Base-by-base conservation (phyloP, 768 basidiomycete species). In the Kwoniella botswanensis region DNA sequence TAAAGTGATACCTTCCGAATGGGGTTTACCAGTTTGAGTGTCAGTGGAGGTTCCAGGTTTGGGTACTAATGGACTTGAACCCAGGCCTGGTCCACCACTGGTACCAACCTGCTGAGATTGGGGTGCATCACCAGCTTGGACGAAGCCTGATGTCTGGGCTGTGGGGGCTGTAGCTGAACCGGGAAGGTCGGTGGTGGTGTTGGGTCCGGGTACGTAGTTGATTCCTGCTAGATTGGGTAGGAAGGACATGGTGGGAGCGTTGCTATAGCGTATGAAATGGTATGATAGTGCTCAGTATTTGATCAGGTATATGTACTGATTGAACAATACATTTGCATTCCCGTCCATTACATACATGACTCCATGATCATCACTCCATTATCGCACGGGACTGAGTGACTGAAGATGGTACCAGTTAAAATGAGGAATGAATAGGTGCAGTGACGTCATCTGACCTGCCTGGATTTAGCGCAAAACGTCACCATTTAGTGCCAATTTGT, bases 21-120 rank as follows among this genome's bases (percentile, higher is more conserved):
- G 75, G 11, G 73, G 77, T 61, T 71, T 70, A n/a, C 79, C 79
- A 17, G 79, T 80, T 9, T 60, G 65, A 4, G 79, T 72, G 53
- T 80, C 68, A 52, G 78, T 75, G 22, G 65, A 63, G 0, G 76
- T 71, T 3, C 79, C 79, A 1, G 79, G 76, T 60, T 62, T 71
- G 21, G 79, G 79, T 15, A 79, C 79, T 52, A 76, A 73, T 15
- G 78, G 74, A 3, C 35, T 35, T 35, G 35, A 35, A 35, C 35
- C 35, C 35, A 35, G 35, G 7, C 35, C 35, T 35, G 35, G 35
- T 35, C 35, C 35, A 35, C 35, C 35, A 35, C 35, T 35, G 1
- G 35, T 35, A 35, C 35, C 35, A 7, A 46, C 67, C 54, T 68
- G 67, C 22, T 56, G 26, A 29, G 67, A 61, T 41, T n/a, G 21